phyloP scores from a whole-genome alignment of 106 monocot genomes.

The Dendrobium chrysotoxum region DNA sequence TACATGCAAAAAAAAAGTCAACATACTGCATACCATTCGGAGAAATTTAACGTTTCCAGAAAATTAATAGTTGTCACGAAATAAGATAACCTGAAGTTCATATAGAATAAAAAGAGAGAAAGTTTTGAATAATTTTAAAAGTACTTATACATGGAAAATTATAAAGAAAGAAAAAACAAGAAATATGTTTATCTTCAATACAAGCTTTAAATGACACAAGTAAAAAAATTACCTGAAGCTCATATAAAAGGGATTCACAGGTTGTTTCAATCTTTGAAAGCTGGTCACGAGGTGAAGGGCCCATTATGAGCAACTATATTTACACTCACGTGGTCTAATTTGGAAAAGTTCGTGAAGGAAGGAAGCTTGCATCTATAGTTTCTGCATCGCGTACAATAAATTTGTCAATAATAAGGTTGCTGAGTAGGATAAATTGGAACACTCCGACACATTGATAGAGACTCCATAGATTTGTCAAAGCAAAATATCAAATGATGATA shows the following conservation, averaged over 20 bases:
- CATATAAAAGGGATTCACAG: conserved; percentile 15
- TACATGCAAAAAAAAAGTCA: background rate
- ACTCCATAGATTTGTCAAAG: too few species aligned
- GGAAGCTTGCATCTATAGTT: too few species aligned
- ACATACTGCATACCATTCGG: background rate
- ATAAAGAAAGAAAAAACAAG: background rate
- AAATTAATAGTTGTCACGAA: background rate
- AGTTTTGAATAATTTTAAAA: background rate
- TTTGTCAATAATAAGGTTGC: too few species aligned
- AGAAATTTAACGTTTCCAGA: background rate
- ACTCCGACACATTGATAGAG: too few species aligned
- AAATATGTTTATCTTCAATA: background rate
- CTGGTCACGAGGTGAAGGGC: background rate
- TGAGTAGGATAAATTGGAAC: too few species aligned
- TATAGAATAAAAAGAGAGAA: conserved; percentile 4
- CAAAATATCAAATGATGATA: too few species aligned
- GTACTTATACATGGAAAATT: background rate
- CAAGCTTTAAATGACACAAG: background rate
- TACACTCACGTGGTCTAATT: background rate
- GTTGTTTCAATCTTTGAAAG: conserved; percentile 18
- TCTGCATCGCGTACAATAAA: too few species aligned
- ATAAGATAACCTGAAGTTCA: conserved; percentile 23
- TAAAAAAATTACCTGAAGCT: conserved; percentile 8
- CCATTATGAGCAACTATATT: conserved; percentile 1
- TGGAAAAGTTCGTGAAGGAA: background rate